Evolutionary conservation across 192 early-diverging fungal genomes (phyloP).

Genomic region (Lobosporangium transversale): DNA sequence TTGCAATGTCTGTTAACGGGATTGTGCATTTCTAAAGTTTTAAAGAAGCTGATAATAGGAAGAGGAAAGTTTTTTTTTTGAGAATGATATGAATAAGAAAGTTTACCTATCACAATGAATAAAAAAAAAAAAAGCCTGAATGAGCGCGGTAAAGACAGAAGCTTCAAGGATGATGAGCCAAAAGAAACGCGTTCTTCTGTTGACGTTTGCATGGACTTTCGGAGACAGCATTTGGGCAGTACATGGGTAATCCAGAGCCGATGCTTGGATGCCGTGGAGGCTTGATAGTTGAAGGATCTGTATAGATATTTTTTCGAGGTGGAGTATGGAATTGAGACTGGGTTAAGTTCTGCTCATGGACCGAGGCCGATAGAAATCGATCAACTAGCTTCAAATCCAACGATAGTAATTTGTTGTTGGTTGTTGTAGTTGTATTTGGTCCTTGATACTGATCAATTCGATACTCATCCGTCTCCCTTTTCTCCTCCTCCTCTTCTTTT

Average conservation of each 20-base stretch:
- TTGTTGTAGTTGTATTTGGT: too few relatives aligned
- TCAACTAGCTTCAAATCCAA: neutral
- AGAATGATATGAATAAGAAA: too few relatives aligned
- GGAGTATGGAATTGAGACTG: constrained; percentile 9
- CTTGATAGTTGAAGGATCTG: neutral
- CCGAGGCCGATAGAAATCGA: neutral
- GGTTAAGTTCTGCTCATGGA: neutral
- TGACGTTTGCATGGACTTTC: constrained; percentile 6
- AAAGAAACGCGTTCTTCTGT: too few relatives aligned
- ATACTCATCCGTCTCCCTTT: too few relatives aligned
- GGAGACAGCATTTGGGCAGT: neutral
- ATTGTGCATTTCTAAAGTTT: neutral
- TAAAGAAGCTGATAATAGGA: neutral
- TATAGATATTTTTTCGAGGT: constrained; percentile 1
- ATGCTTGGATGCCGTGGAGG: constrained; percentile 12
- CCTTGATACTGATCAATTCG: too few relatives aligned
- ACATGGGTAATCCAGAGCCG: constrained; percentile 1
- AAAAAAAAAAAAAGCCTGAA: neutral
- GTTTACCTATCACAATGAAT: too few relatives aligned
- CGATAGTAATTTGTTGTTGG: neutral
- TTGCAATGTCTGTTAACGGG: too few relatives aligned
- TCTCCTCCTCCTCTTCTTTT: too few relatives aligned
- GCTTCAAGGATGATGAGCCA: too few relatives aligned
- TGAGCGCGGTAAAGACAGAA: neutral
- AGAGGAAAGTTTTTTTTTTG: too few relatives aligned